Percentiles rank a stretch among this genome's conserved stretches.
Conservation (phyloP, 441 rosid genomes). For the Daphne laureola region DNA sequence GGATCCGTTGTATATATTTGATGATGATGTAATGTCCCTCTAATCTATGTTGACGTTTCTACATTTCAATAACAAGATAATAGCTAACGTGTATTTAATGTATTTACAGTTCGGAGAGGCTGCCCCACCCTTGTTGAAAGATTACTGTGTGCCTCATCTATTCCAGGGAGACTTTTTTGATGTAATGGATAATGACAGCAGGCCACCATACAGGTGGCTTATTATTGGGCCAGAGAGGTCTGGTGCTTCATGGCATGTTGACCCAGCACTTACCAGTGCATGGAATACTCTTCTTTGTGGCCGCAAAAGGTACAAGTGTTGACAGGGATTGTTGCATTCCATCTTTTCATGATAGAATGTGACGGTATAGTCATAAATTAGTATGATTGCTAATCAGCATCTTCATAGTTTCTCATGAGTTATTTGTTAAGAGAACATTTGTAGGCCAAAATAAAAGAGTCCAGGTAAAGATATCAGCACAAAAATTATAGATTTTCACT, state of each 20-base stretch:
- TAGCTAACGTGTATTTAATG: too few relatives aligned
- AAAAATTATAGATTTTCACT: too few relatives aligned
- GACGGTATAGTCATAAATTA: too few relatives aligned
- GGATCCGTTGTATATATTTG: constrained; percentile 93
- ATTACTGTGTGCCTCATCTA: constrained; percentile 69
- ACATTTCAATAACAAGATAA: background rate
- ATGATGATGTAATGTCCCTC: constrained; percentile 54
- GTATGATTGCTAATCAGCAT: too few relatives aligned
- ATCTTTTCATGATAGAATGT: too few relatives aligned
- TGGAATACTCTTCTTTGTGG: constrained; percentile 97
- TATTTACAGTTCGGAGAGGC: constrained; percentile 73
- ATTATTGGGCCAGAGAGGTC: constrained; percentile 96
- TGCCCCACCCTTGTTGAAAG: constrained; percentile 73
- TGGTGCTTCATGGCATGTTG: constrained; percentile 99
- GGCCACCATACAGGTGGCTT: constrained; percentile 93
- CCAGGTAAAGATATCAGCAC: too few relatives aligned
- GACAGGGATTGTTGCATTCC: too few relatives aligned
- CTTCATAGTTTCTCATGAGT: too few relatives aligned
- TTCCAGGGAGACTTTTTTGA: constrained; percentile 90
- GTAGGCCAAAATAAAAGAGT: too few relatives aligned
- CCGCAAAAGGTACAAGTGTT: constrained; percentile 61
- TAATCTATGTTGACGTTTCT: background rate
- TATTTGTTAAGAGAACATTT: too few relatives aligned
- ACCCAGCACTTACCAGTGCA: constrained; percentile 97
- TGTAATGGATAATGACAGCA: constrained; percentile 58